Base-by-base conservation (phyloP, 768 basidiomycete genomes). In the Psilocybe azurescens region DNA sequence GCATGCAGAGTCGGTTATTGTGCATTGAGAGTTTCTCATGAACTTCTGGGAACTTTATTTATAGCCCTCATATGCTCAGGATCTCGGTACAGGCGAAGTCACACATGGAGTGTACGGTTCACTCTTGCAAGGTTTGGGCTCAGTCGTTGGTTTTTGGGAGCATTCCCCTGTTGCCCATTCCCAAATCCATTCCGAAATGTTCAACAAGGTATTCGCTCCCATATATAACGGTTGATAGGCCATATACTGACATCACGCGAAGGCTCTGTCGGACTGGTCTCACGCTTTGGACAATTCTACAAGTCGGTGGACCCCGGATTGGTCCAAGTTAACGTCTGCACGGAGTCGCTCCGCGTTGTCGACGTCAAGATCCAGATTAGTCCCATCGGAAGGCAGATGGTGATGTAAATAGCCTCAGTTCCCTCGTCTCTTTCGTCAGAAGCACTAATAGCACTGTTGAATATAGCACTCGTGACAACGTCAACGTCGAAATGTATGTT, bases 301-400 rank as follows among this genome's bases (percentile, higher is more conserved):
- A 94, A 92, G 77, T 89, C 93, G 7, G 94, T 96, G 68, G 94
- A 97, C 72, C 95, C 94, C 1, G 95, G 96, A 60, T 83, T 97
- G 36, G 91, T 91, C 55, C 87, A 94, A 68, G 89, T 97, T 75
- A 97, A 98, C 73, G 92, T 97, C 63, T 97, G 95, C 83, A 93
- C 94, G 14, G 97, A 99, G 74, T 83, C 84, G 1, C 83, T 99
- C 48, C 87, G 89, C 60, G 74, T 91, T 52, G 94, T 98, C 65
- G 93, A 97, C 72, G 95, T 98, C 76, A 97, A 96, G 76, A 97
- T 99, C 65, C 95, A 97, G 75, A 95, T 98, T 68, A 91, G 88
- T 66, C 78, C 90, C 28, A 94, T 96, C 69, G 94, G 94, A 54
- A 81, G 88, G 57, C 94, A 95, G 78, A 86, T 81, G 44, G 96